phyloP scores from a whole-genome alignment of 805 yeast genomes.

The Saitoella complicata region DNA sequence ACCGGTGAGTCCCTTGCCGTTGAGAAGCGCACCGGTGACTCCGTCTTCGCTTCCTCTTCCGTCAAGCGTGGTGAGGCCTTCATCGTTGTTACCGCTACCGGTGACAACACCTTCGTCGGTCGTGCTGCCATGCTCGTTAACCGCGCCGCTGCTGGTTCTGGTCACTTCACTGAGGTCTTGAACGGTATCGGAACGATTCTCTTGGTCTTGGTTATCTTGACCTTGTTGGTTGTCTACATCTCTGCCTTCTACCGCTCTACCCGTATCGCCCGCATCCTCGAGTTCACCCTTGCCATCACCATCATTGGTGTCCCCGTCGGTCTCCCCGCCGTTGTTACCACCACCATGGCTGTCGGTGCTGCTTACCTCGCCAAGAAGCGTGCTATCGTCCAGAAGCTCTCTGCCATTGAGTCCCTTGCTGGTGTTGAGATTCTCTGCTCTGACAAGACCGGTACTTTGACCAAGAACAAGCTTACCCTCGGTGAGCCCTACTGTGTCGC shows the following conservation, averaged over 20 bases:
- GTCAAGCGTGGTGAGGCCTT: conserved; percentile 91
- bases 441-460: conserved; percentile 94
- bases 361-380: conserved; percentile 94
- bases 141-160: conserved; percentile 82
- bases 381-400: conserved; percentile 91
- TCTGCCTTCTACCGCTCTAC: conserved; percentile 89
- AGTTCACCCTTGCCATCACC: conserved; percentile 89
- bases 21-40: conserved; percentile 79
- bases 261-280: conserved; percentile 69
- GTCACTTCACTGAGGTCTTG: conserved; percentile 94
- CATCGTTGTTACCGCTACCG: conserved; percentile 88
- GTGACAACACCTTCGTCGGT: conserved; percentile 91
- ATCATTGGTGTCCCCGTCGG: conserved; percentile 97
- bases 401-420: conserved; percentile 93
- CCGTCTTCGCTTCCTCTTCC: conserved; percentile 80
- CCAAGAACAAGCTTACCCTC: conserved; percentile 89
- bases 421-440: conserved; percentile 97
- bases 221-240: conserved; percentile 79
- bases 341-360: conserved; percentile 99
- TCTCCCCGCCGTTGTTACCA: conserved; percentile 96
- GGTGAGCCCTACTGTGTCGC: conserved; percentile 96
- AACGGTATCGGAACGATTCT: conserved; percentile 93
- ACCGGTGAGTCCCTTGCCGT: conserved; percentile 97
- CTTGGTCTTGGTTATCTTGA: conserved; percentile 72
- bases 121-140: conserved; percentile 93